phyloP scores from a whole-genome alignment of 495 filamentous ascomycete genomes.

The Penicillium maclennaniae region DNA sequence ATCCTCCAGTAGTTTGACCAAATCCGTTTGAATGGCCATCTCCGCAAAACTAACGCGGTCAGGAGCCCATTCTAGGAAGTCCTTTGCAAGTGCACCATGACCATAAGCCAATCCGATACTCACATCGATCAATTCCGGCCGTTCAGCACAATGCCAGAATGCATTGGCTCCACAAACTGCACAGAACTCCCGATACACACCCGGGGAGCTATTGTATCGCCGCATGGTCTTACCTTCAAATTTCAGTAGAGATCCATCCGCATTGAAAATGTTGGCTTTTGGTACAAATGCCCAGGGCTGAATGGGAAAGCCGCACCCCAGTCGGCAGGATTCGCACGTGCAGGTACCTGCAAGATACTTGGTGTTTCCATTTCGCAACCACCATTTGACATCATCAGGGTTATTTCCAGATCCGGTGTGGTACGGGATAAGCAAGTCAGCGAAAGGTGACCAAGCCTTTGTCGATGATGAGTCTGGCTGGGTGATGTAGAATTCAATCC shows the following conservation, averaged over 20 bases:
- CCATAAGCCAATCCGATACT: conserved; percentile 58
- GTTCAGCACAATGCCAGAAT: conserved; percentile 58
- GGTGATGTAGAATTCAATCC: conserved; percentile 43
- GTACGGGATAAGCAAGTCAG: conserved; percentile 52
- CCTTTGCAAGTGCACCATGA: conserved; percentile 50
- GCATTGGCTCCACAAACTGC: conserved; percentile 59
- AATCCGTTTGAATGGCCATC: conserved; percentile 43
- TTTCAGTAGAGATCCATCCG: conserved; percentile 31
- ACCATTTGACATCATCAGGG: conserved; percentile 49
- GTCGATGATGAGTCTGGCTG: conserved; percentile 39
- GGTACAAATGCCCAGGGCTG: conserved; percentile 68
- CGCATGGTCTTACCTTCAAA: conserved; percentile 48
- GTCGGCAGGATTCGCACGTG: conserved; percentile 59
- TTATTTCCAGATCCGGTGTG: conserved; percentile 36
- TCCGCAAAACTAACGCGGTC: conserved; percentile 60
- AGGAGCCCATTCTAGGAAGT: conserved; percentile 59
- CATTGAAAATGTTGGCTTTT: conserved; percentile 53
- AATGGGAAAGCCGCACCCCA: conserved; percentile 61
- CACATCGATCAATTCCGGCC: conserved; percentile 61
- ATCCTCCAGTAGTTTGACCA: conserved; percentile 31
- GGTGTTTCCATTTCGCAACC: conserved; percentile 38
- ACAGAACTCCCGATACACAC: conserved; percentile 62
- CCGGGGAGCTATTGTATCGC: conserved; percentile 50
- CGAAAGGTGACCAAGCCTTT: conserved; percentile 43
- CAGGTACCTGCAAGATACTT: conserved; percentile 65